Conservation (phyloP, 2,329 filamentous ascomycete genomes). For the Aspergillus melleus region DNA sequence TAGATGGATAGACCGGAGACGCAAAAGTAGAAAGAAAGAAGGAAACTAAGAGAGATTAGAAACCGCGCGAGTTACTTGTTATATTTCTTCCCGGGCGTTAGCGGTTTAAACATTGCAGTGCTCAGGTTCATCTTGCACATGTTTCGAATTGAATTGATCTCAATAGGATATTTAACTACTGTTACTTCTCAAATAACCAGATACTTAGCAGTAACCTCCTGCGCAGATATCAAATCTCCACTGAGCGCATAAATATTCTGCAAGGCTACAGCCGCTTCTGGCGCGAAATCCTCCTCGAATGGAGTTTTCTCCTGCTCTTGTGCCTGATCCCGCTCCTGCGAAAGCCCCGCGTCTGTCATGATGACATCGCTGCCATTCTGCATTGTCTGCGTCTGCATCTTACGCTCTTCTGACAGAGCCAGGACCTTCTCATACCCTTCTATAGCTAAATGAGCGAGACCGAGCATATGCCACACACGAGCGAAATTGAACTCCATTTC, state of each 20-base stretch:
- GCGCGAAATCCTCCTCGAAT: conserved; percentile 59
- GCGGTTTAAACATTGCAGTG: background rate
- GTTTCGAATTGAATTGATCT: too few relatives aligned
- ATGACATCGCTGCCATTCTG: conserved; percentile 35
- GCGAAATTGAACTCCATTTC: conserved; percentile 83
- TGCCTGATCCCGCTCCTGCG: conserved; percentile 6
- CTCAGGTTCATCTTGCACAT: too few relatives aligned
- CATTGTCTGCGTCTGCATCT: conserved; percentile 41
- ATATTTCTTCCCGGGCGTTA: too few relatives aligned
- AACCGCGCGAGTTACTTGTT: too few relatives aligned
- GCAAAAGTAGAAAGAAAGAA: too few relatives aligned
- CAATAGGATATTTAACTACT: background rate
- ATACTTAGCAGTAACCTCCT: conserved; percentile 61
- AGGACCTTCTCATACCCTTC: conserved; percentile 67
- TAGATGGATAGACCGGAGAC: background rate
- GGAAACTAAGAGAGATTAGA: too few relatives aligned
- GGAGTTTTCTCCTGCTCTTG: background rate
- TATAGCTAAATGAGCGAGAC: conserved; percentile 70
- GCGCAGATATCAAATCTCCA: conserved; percentile 63
- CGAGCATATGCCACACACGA: conserved; percentile 72
- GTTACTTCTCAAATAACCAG: conserved; percentile 48
- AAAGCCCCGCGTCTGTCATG: conserved; percentile 16
- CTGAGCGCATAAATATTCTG: conserved; percentile 65
- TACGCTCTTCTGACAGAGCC: conserved; percentile 42
- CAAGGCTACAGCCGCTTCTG: conserved; percentile 74